Conservation (phyloP, 192 early-diverging fungal genomes). For the Umbelopsis ramanniana region DNA sequence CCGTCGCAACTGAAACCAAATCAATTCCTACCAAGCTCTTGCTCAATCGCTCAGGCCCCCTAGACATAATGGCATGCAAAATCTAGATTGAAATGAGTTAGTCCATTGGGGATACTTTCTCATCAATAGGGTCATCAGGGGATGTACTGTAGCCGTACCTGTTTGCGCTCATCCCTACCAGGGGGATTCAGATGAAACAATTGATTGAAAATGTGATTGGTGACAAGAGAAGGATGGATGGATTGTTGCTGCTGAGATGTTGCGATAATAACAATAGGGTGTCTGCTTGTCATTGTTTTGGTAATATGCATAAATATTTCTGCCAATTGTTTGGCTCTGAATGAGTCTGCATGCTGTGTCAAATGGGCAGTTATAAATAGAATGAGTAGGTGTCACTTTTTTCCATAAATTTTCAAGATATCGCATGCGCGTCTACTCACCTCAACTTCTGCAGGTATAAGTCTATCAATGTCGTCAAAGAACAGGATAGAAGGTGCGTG, state of each 20-base stretch:
- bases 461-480: conserved; percentile 76
- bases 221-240: conserved; percentile 60
- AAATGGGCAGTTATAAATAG: background rate
- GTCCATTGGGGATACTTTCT: conserved; percentile 1
- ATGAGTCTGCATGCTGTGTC: conserved; percentile 63
- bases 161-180: conserved; percentile 62
- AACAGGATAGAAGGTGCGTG: conserved; percentile 73
- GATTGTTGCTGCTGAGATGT: conserved; percentile 70
- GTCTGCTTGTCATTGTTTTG: conserved; percentile 47
- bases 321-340: conserved; percentile 63
- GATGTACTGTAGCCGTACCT: conserved; percentile 48
- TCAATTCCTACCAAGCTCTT: conserved; percentile 65
- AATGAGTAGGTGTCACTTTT: background rate
- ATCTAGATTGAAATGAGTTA: conserved; percentile 51
- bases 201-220: conserved; percentile 68
- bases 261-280: conserved; percentile 60
- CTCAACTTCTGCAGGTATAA: conserved; percentile 76
- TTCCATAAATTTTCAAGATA: too few species aligned
- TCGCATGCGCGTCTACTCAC: conserved; percentile 34
- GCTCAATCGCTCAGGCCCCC: conserved; percentile 50
- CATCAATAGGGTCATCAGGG: conserved; percentile 16
- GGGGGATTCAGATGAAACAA: conserved; percentile 66
- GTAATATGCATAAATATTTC: conserved; percentile 67
- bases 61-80: conserved; percentile 67
- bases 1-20: conserved; percentile 69